phyloP scores from a whole-genome alignment of 768 basidiomycete genomes.

The Leccinellum albellum region DNA sequence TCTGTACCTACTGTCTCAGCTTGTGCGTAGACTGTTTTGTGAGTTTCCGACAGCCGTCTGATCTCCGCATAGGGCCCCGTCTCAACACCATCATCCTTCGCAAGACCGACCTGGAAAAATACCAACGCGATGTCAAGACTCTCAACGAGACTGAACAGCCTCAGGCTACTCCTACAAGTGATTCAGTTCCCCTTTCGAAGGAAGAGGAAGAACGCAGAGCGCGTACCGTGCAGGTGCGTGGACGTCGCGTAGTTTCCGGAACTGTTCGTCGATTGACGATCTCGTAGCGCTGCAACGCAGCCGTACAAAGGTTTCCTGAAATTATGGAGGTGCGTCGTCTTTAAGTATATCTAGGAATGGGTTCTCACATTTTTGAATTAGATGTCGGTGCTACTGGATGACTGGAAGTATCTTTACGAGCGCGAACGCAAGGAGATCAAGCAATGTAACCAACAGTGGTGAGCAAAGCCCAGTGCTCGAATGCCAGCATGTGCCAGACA shows the following conservation, averaged over 20 bases:
- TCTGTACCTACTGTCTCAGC: not conserved
- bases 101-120: constrained; percentile 15
- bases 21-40: constrained; percentile 16
- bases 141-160: not conserved
- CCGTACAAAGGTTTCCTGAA: not conserved
- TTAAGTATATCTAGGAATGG: not conserved
- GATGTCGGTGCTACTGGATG: constrained; percentile 22
- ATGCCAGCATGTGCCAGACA: not conserved
- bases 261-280: not conserved
- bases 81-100: constrained; percentile 10
- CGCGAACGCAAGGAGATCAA: not conserved
- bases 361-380: not conserved
- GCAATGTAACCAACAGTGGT: constrained; percentile 16
- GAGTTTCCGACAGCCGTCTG: not conserved
- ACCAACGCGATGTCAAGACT: not conserved
- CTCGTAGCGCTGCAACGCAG: constrained; percentile 4
- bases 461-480: not conserved
- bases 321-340: constrained; percentile 20
- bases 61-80: constrained; percentile 18
- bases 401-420: constrained; percentile 28
- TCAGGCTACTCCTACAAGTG: not conserved
- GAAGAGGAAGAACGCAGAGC: not conserved
- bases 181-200: not conserved
- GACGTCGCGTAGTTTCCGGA: not conserved
- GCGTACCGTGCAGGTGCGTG: constrained; percentile 1